A percentile compares a stretch with the other conserved stretches of the same genome.
Evolutionary conservation across 148 eudicot genomes (phyloP).

Genomic region (Chenopodium berlandieri): DNA sequence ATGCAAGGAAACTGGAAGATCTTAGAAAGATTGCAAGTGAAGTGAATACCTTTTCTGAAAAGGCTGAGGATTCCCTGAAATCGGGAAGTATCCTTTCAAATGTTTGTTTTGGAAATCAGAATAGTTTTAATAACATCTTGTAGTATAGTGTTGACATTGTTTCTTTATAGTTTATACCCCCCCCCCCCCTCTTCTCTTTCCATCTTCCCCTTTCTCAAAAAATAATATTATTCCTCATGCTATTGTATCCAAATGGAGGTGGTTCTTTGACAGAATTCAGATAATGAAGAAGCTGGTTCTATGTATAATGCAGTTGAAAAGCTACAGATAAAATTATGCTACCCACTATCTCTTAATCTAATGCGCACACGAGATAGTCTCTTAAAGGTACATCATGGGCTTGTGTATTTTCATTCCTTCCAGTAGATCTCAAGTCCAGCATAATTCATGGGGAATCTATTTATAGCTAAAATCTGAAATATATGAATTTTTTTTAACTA

Average conservation of each 20-base stretch:
- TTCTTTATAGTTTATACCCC: neutral
- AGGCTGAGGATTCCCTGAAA: conserved; percentile 51
- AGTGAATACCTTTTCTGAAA: conserved; percentile 58
- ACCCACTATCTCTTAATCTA: conserved; percentile 67
- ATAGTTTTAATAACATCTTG: neutral
- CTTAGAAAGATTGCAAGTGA: conserved; percentile 53
- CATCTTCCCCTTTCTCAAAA: too few species aligned
- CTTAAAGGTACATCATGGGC: conserved; percentile 48
- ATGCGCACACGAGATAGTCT: conserved; percentile 84
- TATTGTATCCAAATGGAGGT: neutral
- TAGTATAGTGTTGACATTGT: neutral
- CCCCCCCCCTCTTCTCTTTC: neutral
- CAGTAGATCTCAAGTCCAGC: neutral
- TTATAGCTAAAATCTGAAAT: neutral
- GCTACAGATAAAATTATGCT: conserved; percentile 60
- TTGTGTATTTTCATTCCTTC: neutral
- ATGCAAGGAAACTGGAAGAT: conserved; percentile 63
- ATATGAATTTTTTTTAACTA: neutral
- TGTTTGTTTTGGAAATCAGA: conserved; percentile 1
- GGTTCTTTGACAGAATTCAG: conserved; percentile 58
- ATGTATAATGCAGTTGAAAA: conserved; percentile 60
- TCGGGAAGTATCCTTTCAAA: conserved; percentile 70
- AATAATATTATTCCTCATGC: neutral
- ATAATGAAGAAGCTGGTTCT: conserved; percentile 52
- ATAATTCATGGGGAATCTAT: neutral